phyloP scores from a whole-genome alignment of 768 basidiomycete species.

The Kwoniella dendrophila region DNA sequence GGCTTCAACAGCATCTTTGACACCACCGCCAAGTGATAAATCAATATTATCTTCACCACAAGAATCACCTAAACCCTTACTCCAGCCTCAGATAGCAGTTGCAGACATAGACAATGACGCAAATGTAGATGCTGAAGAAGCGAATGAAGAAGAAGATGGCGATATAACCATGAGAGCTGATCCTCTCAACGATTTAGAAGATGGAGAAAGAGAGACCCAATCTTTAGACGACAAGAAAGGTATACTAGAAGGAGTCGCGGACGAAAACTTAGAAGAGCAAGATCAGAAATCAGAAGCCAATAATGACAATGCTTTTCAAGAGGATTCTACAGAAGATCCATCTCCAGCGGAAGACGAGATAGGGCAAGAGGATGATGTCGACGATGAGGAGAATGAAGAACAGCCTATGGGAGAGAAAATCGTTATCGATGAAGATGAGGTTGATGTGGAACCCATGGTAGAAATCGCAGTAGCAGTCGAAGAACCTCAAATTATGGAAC shows the following conservation, averaged over 20 bases:
- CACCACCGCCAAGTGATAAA: slow-evolving; percentile 20
- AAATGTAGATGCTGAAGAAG: background rate
- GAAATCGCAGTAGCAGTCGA: slow-evolving; percentile 13
- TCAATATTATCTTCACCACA: slow-evolving; percentile 10
- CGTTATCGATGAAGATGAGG: slow-evolving; percentile 24
- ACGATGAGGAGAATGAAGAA: slow-evolving; percentile 27
- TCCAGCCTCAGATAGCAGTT: slow-evolving; percentile 2
- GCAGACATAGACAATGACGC: slow-evolving; percentile 4
- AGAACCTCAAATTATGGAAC: no score
- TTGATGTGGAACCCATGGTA: slow-evolving; percentile 3
- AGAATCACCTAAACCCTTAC: slow-evolving; percentile 7
- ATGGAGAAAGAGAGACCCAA: background rate
- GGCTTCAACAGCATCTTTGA: slow-evolving; percentile 22
- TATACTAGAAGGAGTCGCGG: slow-evolving; percentile 15
- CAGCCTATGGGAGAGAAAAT: slow-evolving; percentile 14
- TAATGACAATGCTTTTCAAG: background rate
- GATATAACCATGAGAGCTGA: slow-evolving; percentile 23
- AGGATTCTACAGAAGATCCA: background rate
- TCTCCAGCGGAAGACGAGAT: slow-evolving; percentile 13
- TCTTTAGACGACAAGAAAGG: slow-evolving; percentile 2
- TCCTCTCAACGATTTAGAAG: slow-evolving; percentile 16
- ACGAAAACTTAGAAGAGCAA: slow-evolving; percentile 1
- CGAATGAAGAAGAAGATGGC: slow-evolving; percentile 11
- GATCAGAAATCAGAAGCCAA: background rate
- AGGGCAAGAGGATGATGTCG: slow-evolving; percentile 8